Evolutionary conservation across 78 protist genomes (phyloP).

Genomic region (Isochrysis galbana): DNA sequence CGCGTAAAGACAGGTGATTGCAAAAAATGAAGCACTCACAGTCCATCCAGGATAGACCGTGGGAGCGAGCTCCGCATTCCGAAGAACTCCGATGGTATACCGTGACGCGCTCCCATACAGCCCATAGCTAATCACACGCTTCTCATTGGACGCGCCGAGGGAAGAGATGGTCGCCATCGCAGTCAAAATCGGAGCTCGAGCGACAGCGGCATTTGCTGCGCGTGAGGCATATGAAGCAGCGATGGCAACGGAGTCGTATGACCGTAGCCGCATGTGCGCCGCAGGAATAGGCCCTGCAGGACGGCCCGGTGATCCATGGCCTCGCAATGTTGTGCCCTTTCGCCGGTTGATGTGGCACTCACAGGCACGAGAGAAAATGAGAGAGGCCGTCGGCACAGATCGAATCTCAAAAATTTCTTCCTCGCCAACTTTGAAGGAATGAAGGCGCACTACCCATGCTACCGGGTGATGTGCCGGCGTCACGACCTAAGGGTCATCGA

Average conservation of each 20-base stretch:
- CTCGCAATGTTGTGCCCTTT: neutral
- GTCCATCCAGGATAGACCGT: slow-evolving; percentile 35
- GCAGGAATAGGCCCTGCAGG: neutral
- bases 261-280: neutral
- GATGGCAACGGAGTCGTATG: neutral
- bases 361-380: neutral
- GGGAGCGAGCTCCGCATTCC: neutral
- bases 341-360: neutral
- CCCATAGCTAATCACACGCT: neutral
- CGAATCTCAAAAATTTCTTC: neutral
- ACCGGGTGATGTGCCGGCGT: neutral
- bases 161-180: neutral
- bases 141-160: slow-evolving; percentile 3
- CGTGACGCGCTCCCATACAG: neutral
- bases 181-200: too few species aligned
- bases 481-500: too few species aligned
- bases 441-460: neutral
- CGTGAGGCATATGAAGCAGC: neutral
- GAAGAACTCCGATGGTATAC: slow-evolving; percentile 21
- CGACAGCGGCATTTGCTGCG: too few species aligned
- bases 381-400: neutral
- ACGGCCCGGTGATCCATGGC: neutral
- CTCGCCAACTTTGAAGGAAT: neutral
- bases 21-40: too few species aligned
- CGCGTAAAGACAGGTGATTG: too few species aligned